phyloP scores from a whole-genome alignment of 1,139 yeast genomes.

The Yamadazyma membranifaciens region DNA sequence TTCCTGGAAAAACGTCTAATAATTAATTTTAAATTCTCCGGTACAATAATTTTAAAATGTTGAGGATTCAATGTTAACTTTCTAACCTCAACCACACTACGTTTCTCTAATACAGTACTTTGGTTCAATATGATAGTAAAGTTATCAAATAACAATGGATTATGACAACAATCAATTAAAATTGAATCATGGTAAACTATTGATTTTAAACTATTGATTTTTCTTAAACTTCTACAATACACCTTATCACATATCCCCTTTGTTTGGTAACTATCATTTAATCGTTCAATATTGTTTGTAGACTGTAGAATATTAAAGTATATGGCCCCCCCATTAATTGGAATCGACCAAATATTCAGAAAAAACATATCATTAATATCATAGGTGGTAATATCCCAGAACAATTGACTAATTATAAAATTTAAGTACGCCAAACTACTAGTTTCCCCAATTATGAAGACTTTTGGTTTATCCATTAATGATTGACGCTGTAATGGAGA shows the following conservation, averaged over 20 bases:
- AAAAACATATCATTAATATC: slow-evolving; percentile 6
- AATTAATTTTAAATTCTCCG: slow-evolving; percentile 2
- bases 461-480: slow-evolving; percentile 7
- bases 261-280: slow-evolving; percentile 10
- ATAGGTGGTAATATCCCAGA: slow-evolving; percentile 9
- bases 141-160: slow-evolving; percentile 17
- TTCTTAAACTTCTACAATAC: slow-evolving; percentile 5
- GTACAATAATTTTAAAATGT: slow-evolving; percentile 4
- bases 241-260: slow-evolving; percentile 12
- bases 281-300: slow-evolving; percentile 7
- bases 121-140: slow-evolving; percentile 9
- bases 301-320: slow-evolving; percentile 1
- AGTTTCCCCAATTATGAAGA: slow-evolving; percentile 16
- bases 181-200: slow-evolving; percentile 11
- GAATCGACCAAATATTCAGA: slow-evolving; percentile 6
- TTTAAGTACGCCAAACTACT: slow-evolving; percentile 13
- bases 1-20: slow-evolving; percentile 4
- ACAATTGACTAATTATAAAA: slow-evolving; percentile 10
- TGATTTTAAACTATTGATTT: slow-evolving; percentile 6
- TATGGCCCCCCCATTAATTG: slow-evolving; percentile 1
- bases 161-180: slow-evolving; percentile 16
- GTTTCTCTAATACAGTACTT: slow-evolving; percentile 14
- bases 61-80: slow-evolving; percentile 11
- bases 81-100: slow-evolving; percentile 18
- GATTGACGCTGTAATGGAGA: background rate